Base-by-base conservation (phyloP, 2,329 filamentous ascomycete species). In the Trichoderma sp. region DNA sequence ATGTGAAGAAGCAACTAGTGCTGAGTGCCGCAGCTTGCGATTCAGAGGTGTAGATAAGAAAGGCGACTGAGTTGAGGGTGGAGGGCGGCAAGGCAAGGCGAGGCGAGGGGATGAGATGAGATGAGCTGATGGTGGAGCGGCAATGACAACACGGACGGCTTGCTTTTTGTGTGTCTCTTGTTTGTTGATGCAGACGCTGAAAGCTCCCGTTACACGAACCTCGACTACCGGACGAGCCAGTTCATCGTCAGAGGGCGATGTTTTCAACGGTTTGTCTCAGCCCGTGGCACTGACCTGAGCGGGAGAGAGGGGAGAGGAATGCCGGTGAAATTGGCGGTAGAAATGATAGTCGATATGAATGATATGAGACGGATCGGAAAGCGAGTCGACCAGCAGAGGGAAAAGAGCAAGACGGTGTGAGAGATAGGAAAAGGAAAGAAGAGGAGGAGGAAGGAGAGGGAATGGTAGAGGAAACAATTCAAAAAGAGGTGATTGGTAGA, bases 21-120 rank as follows among this genome's bases (percentile, higher is more conserved):
- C 48, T 62, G 59, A 62, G 48, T 24, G 24, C 28, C 19, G 19
- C 54, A 39, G 50, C 26, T 54, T 55, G 50, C 47, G 12, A n/a
- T 39, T 9, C 34, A 24, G 47, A 17, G 39, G 30, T 52, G n/a
- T 52, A 47, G 30, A 21, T 10, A 44, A 56, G 45, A 43, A 21
- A 39, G 34, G 57, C 39, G 1, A 14, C 6, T 47, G 17, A 44
- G 19, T 17, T 6, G 12, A 14, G n/a, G 14, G 26, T n/a, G 51
- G 7, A n/a, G 41, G n/a, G 43, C 17, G 39, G 17, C 30, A 52
- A 44, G 12, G 41, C 30, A 9, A 34, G 44, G 26, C 7, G 15
- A 52, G 12, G 34, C 30, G 17, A 34, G 9, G 50, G 12, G 12
- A 52, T 52, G 50, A 52, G 58, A 43, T 26, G 39, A 19, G 48